A percentile compares a stretch with the other conserved stretches of the same genome.
Evolutionary conservation across 768 basidiomycete species (phyloP).

Genomic region (Xerocomus potaroensis): DNA sequence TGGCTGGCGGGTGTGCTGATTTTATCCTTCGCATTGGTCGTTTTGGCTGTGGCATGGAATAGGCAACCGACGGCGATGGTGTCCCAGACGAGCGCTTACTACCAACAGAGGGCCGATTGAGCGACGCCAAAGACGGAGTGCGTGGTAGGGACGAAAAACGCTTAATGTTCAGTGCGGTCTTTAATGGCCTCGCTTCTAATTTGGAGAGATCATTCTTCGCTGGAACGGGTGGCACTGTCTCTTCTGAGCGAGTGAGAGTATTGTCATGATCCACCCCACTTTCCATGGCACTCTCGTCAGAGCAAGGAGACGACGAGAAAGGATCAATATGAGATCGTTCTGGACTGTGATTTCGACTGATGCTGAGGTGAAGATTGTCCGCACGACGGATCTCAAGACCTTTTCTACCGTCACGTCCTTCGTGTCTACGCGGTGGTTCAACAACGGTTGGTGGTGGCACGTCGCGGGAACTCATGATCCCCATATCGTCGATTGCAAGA

Average conservation of each 20-base stretch:
- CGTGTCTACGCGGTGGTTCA: constrained; percentile 34
- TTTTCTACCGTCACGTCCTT: constrained; percentile 22
- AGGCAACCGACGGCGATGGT: constrained; percentile 32
- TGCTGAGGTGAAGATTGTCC: constrained; percentile 13
- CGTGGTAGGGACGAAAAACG: constrained; percentile 58
- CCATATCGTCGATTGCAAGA: constrained; percentile 37
- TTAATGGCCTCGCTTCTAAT: constrained; percentile 23
- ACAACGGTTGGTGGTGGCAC: constrained; percentile 39
- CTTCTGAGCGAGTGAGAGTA: constrained; percentile 13
- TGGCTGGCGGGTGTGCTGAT: constrained; percentile 54
- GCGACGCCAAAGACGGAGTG: constrained; percentile 57
- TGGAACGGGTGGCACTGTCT: constrained; percentile 28
- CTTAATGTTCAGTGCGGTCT: constrained; percentile 33
- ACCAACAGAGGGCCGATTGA: constrained; percentile 17
- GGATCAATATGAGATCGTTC: constrained; percentile 11
- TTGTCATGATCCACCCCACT: constrained; percentile 17
- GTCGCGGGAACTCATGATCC: constrained; percentile 30
- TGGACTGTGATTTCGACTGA: constrained; percentile 6
- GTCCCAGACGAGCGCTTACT: constrained; percentile 24
- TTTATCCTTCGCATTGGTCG: constrained; percentile 30
- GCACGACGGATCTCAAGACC: constrained; percentile 32
- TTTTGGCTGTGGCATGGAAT: constrained; percentile 23
- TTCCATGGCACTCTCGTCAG: constrained; percentile 18
- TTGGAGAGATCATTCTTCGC: constrained; percentile 22
- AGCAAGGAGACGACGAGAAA: constrained; percentile 14